A percentile compares a stretch with the other conserved stretches of the same genome.
Conservation (phyloP, 2,329 filamentous ascomycete species). For the Emydomyces testavorans region DNA sequence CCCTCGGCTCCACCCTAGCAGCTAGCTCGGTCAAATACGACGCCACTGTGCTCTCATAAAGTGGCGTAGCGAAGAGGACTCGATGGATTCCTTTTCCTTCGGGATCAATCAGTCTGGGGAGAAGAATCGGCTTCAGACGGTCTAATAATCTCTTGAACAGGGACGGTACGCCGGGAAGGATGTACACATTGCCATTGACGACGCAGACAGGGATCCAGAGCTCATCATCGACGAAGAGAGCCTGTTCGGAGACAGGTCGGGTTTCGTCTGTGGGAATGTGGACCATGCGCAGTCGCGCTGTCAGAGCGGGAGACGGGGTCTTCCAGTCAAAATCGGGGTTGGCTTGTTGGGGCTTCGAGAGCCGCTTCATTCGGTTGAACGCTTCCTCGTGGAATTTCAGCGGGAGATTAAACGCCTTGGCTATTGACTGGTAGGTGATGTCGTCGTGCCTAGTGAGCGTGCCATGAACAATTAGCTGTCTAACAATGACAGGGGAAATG, state of each 20-base stretch:
- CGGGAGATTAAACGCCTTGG: constrained; percentile 69
- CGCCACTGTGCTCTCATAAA: constrained; percentile 77
- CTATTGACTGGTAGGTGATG: constrained; percentile 91
- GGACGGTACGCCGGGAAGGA: constrained; percentile 77
- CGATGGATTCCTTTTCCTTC: constrained; percentile 70
- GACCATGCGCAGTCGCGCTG: constrained; percentile 82
- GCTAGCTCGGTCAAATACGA: constrained; percentile 72
- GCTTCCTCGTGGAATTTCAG: constrained; percentile 67
- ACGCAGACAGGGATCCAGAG: constrained; percentile 84
- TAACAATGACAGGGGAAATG: background rate
- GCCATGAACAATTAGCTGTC: background rate
- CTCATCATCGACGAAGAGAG: constrained; percentile 65
- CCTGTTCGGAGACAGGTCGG: constrained; percentile 56
- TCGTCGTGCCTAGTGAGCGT: constrained; percentile 67
- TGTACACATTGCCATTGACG: constrained; percentile 87
- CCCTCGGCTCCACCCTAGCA: constrained; percentile 56
- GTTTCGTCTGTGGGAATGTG: constrained; percentile 65
- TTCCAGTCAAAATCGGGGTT: constrained; percentile 77
- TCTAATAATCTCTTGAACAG: constrained; percentile 72
- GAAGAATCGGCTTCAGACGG: constrained; percentile 58
- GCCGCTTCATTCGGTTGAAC: constrained; percentile 67
- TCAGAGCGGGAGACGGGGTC: constrained; percentile 61
- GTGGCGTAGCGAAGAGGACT: constrained; percentile 73
- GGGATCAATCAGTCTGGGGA: constrained; percentile 63
- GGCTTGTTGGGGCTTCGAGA: constrained; percentile 61